These are phyloP conservation scores for Cardamine chenopodiifolia DNA, from an alignment of 345 rosid species.

Conservation along the genomic window DNA sequence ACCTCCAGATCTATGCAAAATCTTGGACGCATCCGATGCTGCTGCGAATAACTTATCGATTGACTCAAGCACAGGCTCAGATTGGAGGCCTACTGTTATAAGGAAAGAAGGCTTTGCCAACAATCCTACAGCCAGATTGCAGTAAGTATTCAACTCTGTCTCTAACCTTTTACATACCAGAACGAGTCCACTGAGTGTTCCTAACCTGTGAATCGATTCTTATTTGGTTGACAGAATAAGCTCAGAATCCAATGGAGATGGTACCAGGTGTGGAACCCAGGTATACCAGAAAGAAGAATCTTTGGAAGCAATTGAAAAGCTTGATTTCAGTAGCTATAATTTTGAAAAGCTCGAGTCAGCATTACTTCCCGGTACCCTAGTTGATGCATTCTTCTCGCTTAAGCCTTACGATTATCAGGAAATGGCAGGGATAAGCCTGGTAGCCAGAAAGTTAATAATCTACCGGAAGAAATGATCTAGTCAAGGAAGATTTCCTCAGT, in stretches of 20 bases:
- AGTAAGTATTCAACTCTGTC: slow-evolving; percentile 58
- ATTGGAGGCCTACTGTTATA: slow-evolving; percentile 60
- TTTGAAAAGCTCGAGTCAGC: slow-evolving; percentile 51
- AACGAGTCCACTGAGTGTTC: not conserved
- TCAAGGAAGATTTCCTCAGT: not conserved
- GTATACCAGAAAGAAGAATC: slow-evolving; percentile 55
- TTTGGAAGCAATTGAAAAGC: slow-evolving; percentile 56
- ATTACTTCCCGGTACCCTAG: slow-evolving; percentile 50
- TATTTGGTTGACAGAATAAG: slow-evolving; percentile 60
- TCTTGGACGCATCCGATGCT: slow-evolving; percentile 64
- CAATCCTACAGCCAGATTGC: slow-evolving; percentile 62
- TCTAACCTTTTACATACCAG: not conserved
- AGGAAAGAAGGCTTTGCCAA: slow-evolving; percentile 48
- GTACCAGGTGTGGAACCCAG: slow-evolving; percentile 49
- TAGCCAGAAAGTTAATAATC: slow-evolving; percentile 61
- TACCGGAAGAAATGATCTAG: slow-evolving; percentile 32
- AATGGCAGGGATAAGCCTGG: slow-evolving; percentile 66
- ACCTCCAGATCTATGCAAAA: slow-evolving; percentile 53
- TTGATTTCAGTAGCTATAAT: slow-evolving; percentile 51
- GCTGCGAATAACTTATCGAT: slow-evolving; percentile 43
- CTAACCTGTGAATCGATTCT: slow-evolving; percentile 5
- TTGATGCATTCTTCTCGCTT: slow-evolving; percentile 71
- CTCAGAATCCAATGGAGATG: slow-evolving; percentile 44
- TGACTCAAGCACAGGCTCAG: slow-evolving; percentile 57
- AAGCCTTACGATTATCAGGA: slow-evolving; percentile 68